Conservation (phyloP, 305 asterid species). For the Fraxinus sp. region DNA sequence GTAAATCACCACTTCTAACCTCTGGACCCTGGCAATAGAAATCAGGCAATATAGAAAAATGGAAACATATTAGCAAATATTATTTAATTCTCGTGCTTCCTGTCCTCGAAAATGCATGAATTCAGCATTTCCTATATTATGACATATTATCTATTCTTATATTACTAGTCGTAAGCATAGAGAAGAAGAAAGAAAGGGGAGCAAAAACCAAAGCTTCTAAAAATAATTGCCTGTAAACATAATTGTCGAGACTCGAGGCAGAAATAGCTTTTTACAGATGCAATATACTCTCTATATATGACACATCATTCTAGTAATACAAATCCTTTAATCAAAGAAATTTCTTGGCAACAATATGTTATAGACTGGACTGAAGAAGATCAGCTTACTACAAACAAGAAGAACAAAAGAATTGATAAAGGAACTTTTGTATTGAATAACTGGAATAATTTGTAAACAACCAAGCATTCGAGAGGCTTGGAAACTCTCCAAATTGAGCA, state of each 20-base stretch:
- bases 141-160: neutral
- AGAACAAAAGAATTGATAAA: too few species aligned
- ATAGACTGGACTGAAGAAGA: too few species aligned
- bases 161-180: neutral
- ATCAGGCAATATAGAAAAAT: neutral
- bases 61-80: constrained; percentile 9
- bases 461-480: too few species aligned
- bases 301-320: neutral
- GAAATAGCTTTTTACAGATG: neutral
- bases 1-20: constrained; percentile 98
- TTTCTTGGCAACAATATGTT: neutral
- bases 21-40: constrained; percentile 84
- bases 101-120: neutral
- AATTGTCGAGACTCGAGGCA: neutral
- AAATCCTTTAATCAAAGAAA: neutral
- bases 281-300: neutral
- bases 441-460: too few species aligned
- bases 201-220: neutral
- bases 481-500: too few species aligned
- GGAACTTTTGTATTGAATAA: too few species aligned
- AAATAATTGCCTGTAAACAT: neutral
- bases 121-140: neutral
- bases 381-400: too few species aligned
- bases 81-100: neutral
- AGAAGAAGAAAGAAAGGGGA: neutral